Evolutionary conservation across 23 red algal genomes (phyloP).

Genomic region (Chondrus crispus): DNA sequence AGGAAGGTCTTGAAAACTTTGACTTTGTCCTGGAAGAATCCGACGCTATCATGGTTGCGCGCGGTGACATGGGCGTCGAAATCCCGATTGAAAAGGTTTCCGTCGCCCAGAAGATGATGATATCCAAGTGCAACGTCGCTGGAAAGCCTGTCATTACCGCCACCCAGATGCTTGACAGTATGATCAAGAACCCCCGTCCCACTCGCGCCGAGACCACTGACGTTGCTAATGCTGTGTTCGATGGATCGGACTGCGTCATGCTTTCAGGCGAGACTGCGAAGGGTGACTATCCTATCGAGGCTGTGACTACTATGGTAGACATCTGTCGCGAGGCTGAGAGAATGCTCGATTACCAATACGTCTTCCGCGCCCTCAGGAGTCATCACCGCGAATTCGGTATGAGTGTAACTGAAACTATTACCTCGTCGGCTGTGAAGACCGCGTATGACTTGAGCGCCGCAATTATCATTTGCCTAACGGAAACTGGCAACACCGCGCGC

Average conservation of each 20-base stretch:
- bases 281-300: conserved; percentile 85
- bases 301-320: conserved; percentile 77
- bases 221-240: conserved; percentile 94
- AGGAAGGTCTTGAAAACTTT: conserved; percentile 87
- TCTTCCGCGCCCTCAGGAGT: conserved; percentile 66
- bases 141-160: conserved; percentile 92
- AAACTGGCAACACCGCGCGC: conserved; percentile 81
- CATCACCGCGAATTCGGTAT: conserved; percentile 49
- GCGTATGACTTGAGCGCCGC: conserved; percentile 78
- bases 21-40: conserved; percentile 76
- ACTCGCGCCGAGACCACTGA: conserved; percentile 93
- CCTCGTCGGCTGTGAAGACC: conserved; percentile 91
- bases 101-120: conserved; percentile 95
- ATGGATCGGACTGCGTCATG: conserved; percentile 97
- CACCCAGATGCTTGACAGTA: conserved; percentile 98
- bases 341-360: conserved; percentile 74
- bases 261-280: conserved; percentile 97
- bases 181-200: conserved; percentile 96
- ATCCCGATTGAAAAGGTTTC: conserved; percentile 88
- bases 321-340: conserved; percentile 92
- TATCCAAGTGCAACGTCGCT: conserved; percentile 85
- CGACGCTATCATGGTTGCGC: conserved; percentile 97
- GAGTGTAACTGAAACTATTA: conserved; percentile 85
- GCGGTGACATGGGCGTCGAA: conserved; percentile 95
- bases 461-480: conserved; percentile 89